Evolutionary conservation across 2,329 filamentous ascomycete genomes (phyloP), one percentile per base, ranked within the genome.

Genomic region (Cladorrhinum sp.): DNA sequence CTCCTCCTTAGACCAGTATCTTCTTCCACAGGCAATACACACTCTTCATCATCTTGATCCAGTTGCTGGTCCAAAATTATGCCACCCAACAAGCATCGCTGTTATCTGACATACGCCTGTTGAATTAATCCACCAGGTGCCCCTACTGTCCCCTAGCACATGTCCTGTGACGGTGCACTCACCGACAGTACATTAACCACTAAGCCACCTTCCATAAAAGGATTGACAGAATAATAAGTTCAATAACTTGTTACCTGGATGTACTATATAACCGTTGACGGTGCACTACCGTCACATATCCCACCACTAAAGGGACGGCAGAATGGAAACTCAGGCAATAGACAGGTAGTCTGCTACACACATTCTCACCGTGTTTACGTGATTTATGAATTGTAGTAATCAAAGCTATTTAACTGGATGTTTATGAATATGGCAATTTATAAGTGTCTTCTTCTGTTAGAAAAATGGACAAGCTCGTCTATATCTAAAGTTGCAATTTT

Each of bases 71-170:
- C 29, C 29, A 32, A 32, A 32, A 32, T 32, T 32, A 13, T 32
- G 29, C 29, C 29, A 32, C 29, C 29, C 29, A 32, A 32, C 29
- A 32, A 32, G 29, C 29, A 32, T 32, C 29, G 29, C 29, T 32
- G 29, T 32, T 13, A 32, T 32, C 29, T 32, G 29, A 32, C 13
- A 32, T 32, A 32, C 13, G 50, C 50, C 50, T 53, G 50, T 53
- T 53, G 24, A 32, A 53, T 53, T 53, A 32, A 53, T 53, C 24
- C 24, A 32, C 50, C 25, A 52, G 25, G 50, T 52, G 7, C 50
- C 50, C 50, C 25, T 53, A 32, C 25, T 53, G 25, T 53, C 32
- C 50, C 50, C 50, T 27, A 53, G 50, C 32, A 53, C 25, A 53
- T 53, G 49, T 50, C 25, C 24, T n/a, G n/a, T n/a, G n/a, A n/a